Evolutionary conservation across 176 grass and related monocot species (phyloP).

Genomic region (Pontederia crassipes): DNA sequence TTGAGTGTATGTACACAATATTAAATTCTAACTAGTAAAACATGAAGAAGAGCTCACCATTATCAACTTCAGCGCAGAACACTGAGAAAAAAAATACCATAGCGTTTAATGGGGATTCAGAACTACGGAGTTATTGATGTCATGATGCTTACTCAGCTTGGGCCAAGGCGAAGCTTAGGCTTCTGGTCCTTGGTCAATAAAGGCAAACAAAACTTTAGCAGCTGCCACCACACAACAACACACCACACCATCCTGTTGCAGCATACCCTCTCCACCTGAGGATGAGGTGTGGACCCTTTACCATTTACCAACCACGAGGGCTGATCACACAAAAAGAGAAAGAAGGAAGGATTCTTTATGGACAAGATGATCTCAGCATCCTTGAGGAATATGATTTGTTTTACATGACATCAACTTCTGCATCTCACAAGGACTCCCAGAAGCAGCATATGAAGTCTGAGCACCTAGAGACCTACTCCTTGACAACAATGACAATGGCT

Average conservation of each 20-base stretch:
- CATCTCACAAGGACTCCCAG: not conserved
- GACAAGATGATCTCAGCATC: conserved; percentile 8
- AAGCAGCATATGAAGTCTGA: not conserved
- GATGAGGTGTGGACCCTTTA: not conserved
- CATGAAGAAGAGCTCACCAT: no score
- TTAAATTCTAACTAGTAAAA: no score
- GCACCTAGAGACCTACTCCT: no score
- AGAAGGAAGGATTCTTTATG: not conserved
- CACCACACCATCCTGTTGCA: no score
- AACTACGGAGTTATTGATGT: not conserved
- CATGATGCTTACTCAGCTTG: not conserved
- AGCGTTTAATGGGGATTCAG: not conserved
- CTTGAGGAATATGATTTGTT: not conserved
- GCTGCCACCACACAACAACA: conserved; percentile 21
- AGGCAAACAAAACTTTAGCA: conserved; percentile 15
- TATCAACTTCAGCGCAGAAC: no score
- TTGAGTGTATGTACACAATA: no score
- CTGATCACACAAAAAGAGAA: not conserved
- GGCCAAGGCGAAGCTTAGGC: conserved; percentile 1
- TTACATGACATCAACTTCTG: not conserved
- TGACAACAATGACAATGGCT: no score
- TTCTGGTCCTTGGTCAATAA: conserved; percentile 35
- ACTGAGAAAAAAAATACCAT: no score
- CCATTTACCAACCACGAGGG: conserved; percentile 1
- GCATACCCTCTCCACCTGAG: not conserved